phyloP scores from a whole-genome alignment of 176 grass and related monocot species.

The Dactylis glomerata region DNA sequence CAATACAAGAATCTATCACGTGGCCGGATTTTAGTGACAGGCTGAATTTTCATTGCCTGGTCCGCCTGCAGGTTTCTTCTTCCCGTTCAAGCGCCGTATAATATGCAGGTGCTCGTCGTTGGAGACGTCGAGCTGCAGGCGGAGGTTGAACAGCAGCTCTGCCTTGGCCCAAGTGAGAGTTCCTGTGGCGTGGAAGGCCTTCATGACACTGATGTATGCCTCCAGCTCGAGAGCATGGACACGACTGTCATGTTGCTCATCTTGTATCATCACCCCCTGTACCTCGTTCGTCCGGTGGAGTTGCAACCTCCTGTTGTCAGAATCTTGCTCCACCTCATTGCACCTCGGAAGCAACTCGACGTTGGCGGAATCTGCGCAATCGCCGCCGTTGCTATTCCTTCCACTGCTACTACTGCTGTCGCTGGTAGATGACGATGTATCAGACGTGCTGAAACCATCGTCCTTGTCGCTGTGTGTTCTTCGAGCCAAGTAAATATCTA shows the following conservation, averaged over 20 bases:
- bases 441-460: not conserved
- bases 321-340: constrained; percentile 11
- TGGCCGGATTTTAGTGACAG: not conserved
- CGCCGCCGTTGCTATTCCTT: not conserved
- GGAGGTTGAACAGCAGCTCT: constrained; percentile 58
- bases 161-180: constrained; percentile 63
- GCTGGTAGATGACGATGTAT: constrained; percentile 29
- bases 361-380: not conserved
- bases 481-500: not conserved
- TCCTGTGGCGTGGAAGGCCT: constrained; percentile 57
- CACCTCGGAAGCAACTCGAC: not conserved
- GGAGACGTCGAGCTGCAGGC: constrained; percentile 57
- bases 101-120: constrained; percentile 62
- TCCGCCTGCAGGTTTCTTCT: not conserved
- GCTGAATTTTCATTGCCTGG: not conserved
- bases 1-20: not conserved
- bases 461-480: not conserved
- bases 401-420: not conserved
- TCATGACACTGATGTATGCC: constrained; percentile 49
- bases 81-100: constrained; percentile 35
- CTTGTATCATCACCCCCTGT: not conserved
- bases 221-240: constrained; percentile 49
- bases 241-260: not conserved
- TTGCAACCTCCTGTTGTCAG: not conserved
- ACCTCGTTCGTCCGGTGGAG: not conserved